Base-by-base conservation (phyloP, 2,329 filamentous ascomycete species). In the Diaporthe citriasiana region DNA sequence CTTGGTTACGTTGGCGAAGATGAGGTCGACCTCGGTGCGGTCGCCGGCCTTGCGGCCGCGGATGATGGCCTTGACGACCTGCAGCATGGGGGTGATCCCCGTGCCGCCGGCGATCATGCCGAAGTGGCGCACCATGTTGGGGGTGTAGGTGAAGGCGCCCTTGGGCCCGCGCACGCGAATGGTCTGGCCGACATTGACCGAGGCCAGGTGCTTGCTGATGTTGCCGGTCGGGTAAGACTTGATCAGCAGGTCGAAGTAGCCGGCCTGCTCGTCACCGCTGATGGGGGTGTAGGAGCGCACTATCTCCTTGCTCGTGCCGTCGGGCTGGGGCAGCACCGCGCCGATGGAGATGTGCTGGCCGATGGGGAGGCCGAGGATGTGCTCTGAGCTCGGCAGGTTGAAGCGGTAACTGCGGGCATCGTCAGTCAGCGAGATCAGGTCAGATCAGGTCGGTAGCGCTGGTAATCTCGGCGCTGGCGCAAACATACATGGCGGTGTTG, bases 21-120 rank as follows among this genome's bases (percentile, higher is more conserved):
- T 95, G 77, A 99, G 88, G 82, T 98, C 95, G 71, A 98, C 91
- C 87, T 98, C 88, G 75, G 97, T 99, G 82, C 87, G 92, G 85
- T 98, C 95, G 76, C 93, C 95, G 68, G 91, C 87, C 71, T 91
- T 88, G 78, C 95, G 91, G 80, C 94, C 94, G 78, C 94, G 91
- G 80, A 95, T 90, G 79, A 98, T 95, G 74, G 96, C 97, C 80
- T 95, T 93, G 82, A 98, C 92, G 79, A 99, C 92, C 87, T 99
- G 97, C 77, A 98, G 90, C 97, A 99, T 99, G 75, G 97, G 97
- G 13, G 97, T 98, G 84, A 99, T 98, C 79, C 97, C 97, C 45
- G 97, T 98, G 77, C 97, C 97, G 78, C 97, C 97, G 77, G 97
- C 95, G 82, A 99, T 94, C 97, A 99, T 99, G 82, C 95, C 97